Evolutionary conservation across 306 rosid species (phyloP), one percentile per base, ranked within the genome.

Genomic region (Pachyrhizus erosus): DNA sequence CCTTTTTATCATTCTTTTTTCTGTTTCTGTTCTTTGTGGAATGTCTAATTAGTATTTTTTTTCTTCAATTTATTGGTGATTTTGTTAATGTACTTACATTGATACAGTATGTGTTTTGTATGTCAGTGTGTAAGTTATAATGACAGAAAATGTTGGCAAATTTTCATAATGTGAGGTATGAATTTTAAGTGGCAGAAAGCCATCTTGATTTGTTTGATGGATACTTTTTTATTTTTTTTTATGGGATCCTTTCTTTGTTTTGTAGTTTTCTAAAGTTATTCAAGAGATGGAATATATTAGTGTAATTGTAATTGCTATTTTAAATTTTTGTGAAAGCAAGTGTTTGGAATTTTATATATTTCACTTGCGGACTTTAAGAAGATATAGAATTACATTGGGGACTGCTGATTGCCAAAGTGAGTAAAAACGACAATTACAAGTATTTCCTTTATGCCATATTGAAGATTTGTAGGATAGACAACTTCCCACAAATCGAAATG

Each of bases 401-500:
- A 27, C 33, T 67, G 54, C n/a, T 76, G 62, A 45, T 15, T 76
- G 70, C 23, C 5, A 5, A 54, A 24, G 65, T 13, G 60, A 24
- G 61, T 49, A 27, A 58, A 70, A 40, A 46, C n/a, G 39, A 75
- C 37, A n/a, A 14, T 48, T 12, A 27, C 39, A 13, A 39, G 24
- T n/a, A n/a, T 26, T 8, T 2, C 14, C 27, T 70, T 27, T 76
- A 48, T 12, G 37, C 57, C 57, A 37, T 64, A 3, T 64, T 64
- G 5, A 74, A 17, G 39, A 81, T 62, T 76, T 70, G 39, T 31
- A 2, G 61, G 49, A 46, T 51, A 21, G 40, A 52, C 54, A 46
- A 55, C 67, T 34, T 43, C n/a, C 42, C 7, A 42, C 37, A 82
- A 73, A 26, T 48, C 68, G 15, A 9, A 60, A 61, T 13, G 80